phyloP scores from a whole-genome alignment of 2,329 filamentous ascomycete genomes.

The Colletotrichum spaethianum region DNA sequence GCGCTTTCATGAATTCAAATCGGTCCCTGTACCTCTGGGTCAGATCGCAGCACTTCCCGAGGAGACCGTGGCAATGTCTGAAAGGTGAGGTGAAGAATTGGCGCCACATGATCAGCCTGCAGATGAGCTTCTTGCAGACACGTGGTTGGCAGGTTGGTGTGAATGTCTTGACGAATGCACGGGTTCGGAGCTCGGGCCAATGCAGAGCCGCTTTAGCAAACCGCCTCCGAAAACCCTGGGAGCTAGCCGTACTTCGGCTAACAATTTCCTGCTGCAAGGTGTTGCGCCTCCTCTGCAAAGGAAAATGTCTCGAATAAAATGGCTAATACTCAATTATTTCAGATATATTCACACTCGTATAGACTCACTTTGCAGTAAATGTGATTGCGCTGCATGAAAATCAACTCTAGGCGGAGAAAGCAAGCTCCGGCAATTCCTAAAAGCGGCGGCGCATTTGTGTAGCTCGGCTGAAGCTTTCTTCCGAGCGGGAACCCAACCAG shows the following conservation, averaged over 20 bases:
- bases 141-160: conserved; percentile 11
- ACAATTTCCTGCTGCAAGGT: too few species aligned
- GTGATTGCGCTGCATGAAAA: not conserved
- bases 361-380: not conserved
- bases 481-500: conserved; percentile 33
- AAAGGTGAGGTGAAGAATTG: conserved; percentile 5
- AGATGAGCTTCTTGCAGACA: conserved; percentile 8
- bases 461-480: conserved; percentile 38
- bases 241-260: not conserved
- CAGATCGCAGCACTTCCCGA: not conserved
- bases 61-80: not conserved
- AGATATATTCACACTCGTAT: too few species aligned
- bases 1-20: not conserved
- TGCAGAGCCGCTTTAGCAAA: not conserved
- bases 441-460: conserved; percentile 12
- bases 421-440: not conserved
- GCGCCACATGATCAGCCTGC: conserved; percentile 17
- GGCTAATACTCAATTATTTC: not conserved
- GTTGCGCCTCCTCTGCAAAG: too few species aligned
- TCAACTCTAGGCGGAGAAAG: not conserved
- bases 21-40: not conserved
- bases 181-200: conserved; percentile 17
- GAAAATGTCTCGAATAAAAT: not conserved
- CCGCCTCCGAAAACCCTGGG: not conserved
- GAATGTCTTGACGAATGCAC: conserved; percentile 15